A percentile compares a stretch with the other conserved stretches of the same genome.
Conservation (phyloP, 108 stramenopile species). For the Skeletonema marinoi region DNA sequence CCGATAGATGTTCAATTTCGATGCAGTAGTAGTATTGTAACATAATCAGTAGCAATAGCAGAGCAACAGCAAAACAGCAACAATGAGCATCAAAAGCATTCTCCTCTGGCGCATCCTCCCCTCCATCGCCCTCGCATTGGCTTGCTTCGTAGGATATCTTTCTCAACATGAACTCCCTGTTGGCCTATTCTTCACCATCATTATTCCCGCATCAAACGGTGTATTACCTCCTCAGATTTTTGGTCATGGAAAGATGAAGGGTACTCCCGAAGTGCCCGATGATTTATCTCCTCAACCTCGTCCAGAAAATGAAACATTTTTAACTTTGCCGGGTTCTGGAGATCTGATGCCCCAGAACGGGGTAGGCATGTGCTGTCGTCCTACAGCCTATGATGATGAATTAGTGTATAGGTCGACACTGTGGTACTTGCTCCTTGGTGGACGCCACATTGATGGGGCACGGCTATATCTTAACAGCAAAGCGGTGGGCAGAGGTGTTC, state of each 20-base stretch:
- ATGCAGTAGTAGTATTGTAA: too few species aligned
- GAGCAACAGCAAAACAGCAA: neutral
- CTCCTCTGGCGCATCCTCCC: slow-evolving; percentile 2
- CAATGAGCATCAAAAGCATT: neutral
- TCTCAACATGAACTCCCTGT: slow-evolving; percentile 26
- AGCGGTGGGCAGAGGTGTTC: slow-evolving; percentile 75
- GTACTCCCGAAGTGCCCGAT: slow-evolving; percentile 67
- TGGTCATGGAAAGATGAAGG: slow-evolving; percentile 76
- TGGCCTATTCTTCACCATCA: slow-evolving; percentile 57
- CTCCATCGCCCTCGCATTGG: neutral
- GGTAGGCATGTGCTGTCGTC: slow-evolving; percentile 78
- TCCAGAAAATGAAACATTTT: slow-evolving; percentile 61
- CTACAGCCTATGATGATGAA: slow-evolving; percentile 66
- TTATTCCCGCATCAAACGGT: slow-evolving; percentile 47
- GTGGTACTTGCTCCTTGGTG: slow-evolving; percentile 70
- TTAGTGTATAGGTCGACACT: slow-evolving; percentile 58
- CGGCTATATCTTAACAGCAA: slow-evolving; percentile 80
- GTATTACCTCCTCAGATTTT: slow-evolving; percentile 55
- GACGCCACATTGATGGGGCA: slow-evolving; percentile 79
- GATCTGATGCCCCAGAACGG: slow-evolving; percentile 62
- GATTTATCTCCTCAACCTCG: slow-evolving; percentile 65
- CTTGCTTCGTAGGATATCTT: slow-evolving; percentile 40
- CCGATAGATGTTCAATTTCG: too few species aligned
- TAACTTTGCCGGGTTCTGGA: slow-evolving; percentile 54
- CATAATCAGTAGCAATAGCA: too few species aligned